Percentiles rank a stretch among this genome's conserved stretches.
Evolutionary conservation across 441 rosid species (phyloP).

Genomic region (Adansonia gregorii): DNA sequence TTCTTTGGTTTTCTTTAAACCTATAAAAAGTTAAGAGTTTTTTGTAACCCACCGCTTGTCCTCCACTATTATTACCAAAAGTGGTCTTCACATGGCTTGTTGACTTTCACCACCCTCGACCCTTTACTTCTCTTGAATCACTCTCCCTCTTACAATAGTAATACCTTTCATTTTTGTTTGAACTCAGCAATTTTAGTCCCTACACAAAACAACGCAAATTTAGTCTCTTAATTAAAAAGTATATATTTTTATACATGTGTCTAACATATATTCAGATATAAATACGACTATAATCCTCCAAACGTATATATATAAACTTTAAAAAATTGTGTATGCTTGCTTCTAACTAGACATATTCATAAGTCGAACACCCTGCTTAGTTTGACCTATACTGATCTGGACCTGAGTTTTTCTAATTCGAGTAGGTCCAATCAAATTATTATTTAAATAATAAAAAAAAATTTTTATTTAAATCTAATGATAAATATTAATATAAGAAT

Average conservation of each 20-base stretch:
- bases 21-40: constrained; percentile 41
- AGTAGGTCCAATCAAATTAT: too few species aligned
- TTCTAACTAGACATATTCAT: too few species aligned
- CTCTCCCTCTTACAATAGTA: constrained; percentile 35
- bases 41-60: constrained; percentile 32
- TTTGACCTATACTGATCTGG: too few species aligned
- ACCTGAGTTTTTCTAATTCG: too few species aligned
- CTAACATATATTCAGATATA: too few species aligned
- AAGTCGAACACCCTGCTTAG: too few species aligned
- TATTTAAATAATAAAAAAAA: too few species aligned
- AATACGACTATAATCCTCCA: too few species aligned
- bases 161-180: constrained; percentile 35
- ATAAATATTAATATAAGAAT: too few species aligned
- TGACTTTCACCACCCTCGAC: constrained; percentile 53
- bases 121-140: constrained; percentile 41
- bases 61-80: not conserved
- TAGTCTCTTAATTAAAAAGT: not conserved
- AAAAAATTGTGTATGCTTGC: too few species aligned
- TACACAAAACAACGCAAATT: not conserved
- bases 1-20: constrained; percentile 29
- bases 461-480: too few species aligned
- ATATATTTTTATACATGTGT: not conserved
- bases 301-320: too few species aligned
- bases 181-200: constrained; percentile 22
- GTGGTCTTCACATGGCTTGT: constrained; percentile 45